A percentile compares a stretch with the other conserved stretches of the same genome.
These are phyloP conservation scores for Pholiota conissans DNA, from an alignment of 768 basidiomycete genomes.

Conservation along the genomic window DNA sequence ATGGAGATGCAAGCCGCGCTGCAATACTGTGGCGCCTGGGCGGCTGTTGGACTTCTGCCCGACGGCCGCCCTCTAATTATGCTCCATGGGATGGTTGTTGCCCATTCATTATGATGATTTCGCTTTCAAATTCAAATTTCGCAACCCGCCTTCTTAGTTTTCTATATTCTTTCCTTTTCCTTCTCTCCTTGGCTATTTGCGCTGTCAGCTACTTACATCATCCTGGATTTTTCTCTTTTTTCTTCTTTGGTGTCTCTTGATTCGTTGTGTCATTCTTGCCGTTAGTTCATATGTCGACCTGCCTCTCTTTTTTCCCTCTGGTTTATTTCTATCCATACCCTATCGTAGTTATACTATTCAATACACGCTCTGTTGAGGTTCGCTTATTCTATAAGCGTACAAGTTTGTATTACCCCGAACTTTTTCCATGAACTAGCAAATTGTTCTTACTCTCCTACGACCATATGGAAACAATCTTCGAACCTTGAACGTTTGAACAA, in stretches of 20 bases:
- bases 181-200: background rate
- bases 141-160: background rate
- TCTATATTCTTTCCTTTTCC: background rate
- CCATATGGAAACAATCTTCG: no score
- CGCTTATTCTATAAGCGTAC: no score
- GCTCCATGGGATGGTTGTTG: no score
- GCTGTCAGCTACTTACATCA: background rate
- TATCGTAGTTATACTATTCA: conserved; percentile 5
- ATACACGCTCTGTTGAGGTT: conserved; percentile 7
- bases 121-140: no score
- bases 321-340: background rate
- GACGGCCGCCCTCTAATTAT: background rate
- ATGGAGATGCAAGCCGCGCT: background rate
- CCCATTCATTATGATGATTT: background rate
- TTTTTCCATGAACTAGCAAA: no score
- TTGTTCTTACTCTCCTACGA: no score
- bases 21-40: background rate
- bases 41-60: background rate
- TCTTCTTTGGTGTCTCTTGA: background rate
- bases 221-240: background rate
- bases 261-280: background rate
- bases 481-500: no score
- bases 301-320: background rate
- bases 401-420: no score
- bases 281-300: background rate